Percentiles rank a stretch among this genome's conserved stretches.
Conservation (phyloP, 2,329 filamentous ascomycete species). For the Alternaria sp. region DNA sequence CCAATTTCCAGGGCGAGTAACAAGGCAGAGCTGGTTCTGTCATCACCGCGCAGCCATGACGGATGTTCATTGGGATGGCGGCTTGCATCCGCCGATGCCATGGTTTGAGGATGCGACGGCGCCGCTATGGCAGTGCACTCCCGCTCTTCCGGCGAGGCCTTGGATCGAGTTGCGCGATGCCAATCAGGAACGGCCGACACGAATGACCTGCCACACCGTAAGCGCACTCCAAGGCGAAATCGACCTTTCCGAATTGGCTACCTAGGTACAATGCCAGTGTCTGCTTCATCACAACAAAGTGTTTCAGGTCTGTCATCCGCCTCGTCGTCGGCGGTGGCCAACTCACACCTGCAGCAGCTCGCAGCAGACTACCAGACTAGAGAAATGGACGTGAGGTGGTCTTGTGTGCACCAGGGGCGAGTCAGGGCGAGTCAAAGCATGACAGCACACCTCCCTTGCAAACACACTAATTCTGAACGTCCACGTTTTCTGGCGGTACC, state of each 20-base stretch:
- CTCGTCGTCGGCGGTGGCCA: slow-evolving; percentile 31
- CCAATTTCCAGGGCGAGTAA: slow-evolving; percentile 21
- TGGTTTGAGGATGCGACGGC: slow-evolving; percentile 34
- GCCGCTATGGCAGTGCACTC: slow-evolving; percentile 41
- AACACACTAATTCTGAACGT: slow-evolving; percentile 43
- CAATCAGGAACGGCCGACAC: slow-evolving; percentile 37
- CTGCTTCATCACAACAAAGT: slow-evolving; percentile 23
- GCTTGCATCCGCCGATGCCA: slow-evolving; percentile 42
- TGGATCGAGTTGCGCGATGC: slow-evolving; percentile 34
- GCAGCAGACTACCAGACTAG: slow-evolving; percentile 36
- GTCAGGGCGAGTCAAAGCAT: slow-evolving; percentile 49
- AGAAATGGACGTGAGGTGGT: slow-evolving; percentile 39
- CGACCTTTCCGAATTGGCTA: slow-evolving; percentile 17
- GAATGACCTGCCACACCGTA: slow-evolving; percentile 29
- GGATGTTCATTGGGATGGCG: slow-evolving; percentile 33
- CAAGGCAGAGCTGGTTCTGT: slow-evolving; percentile 30
- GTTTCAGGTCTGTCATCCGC: slow-evolving; percentile 27
- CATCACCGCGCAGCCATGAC: slow-evolving; percentile 43
- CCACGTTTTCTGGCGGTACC: slow-evolving; percentile 50
- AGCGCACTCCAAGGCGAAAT: slow-evolving; percentile 23
- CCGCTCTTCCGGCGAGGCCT: slow-evolving; percentile 45
- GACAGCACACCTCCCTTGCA: slow-evolving; percentile 51
- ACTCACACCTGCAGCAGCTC: slow-evolving; percentile 39
- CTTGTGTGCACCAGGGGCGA: slow-evolving; percentile 37
- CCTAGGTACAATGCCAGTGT: slow-evolving; percentile 22